phyloP scores from a whole-genome alignment of 2,329 filamentous ascomycete species.

The Colletotrichum phormii region DNA sequence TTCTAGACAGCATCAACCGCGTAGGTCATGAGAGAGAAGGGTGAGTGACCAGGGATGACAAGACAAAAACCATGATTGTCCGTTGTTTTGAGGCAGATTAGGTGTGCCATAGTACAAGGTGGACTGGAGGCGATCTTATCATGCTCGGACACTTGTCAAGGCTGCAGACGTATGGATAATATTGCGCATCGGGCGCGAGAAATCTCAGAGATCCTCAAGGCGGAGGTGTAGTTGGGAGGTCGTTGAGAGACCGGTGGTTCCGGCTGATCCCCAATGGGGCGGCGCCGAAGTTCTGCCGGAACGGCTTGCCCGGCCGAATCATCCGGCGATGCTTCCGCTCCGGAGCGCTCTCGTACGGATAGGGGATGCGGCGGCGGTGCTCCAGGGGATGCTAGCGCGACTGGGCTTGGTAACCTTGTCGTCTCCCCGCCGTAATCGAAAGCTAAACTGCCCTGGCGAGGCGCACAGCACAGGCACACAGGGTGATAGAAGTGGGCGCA shows the following conservation, averaged over 20 bases:
- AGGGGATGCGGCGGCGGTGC: background rate
- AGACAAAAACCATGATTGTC: too few species aligned
- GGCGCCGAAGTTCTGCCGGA: conserved; percentile 8
- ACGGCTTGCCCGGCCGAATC: background rate
- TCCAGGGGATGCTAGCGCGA: background rate
- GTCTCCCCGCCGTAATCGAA: background rate
- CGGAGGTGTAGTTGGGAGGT: background rate
- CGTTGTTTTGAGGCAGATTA: background rate
- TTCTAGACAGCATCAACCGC: background rate
- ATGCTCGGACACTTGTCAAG: background rate
- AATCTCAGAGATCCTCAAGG: background rate
- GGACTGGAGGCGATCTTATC: background rate
- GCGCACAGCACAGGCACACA: background rate
- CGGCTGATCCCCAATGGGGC: too few species aligned
- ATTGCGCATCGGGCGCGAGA: background rate
- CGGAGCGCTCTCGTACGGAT: background rate
- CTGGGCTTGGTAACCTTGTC: conserved; percentile 1
- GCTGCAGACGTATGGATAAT: background rate
- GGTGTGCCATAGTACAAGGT: background rate
- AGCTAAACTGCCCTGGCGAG: conserved; percentile 5
- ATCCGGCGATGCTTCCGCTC: background rate
- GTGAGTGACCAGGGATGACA: too few species aligned
- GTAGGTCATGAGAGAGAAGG: too few species aligned
- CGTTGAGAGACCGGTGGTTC: background rate
- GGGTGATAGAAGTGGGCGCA: background rate